Evolutionary conservation across 495 filamentous ascomycete genomes (phyloP).

Genomic region (Pseudotulostoma volvatum): DNA sequence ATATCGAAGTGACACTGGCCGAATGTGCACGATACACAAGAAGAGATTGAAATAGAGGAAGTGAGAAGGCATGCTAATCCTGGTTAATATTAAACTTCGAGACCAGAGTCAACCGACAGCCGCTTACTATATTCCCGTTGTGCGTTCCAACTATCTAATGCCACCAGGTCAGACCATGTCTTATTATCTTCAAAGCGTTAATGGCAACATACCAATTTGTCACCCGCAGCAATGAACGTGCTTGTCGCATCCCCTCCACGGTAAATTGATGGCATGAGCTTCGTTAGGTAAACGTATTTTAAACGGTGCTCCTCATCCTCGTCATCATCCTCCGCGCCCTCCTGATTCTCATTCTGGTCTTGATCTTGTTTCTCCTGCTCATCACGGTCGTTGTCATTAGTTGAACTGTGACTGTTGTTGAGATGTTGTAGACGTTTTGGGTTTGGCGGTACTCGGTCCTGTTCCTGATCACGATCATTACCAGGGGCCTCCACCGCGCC

Average conservation of each 20-base stretch:
- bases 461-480: no score
- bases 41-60: slow-evolving; percentile 63
- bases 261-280: slow-evolving; percentile 63
- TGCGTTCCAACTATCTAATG: slow-evolving; percentile 79
- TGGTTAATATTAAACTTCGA: slow-evolving; percentile 9
- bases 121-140: slow-evolving; percentile 85
- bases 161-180: slow-evolving; percentile 9
- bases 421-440: no score
- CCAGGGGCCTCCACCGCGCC: slow-evolving; percentile 21
- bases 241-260: slow-evolving; percentile 90
- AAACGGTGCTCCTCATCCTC: slow-evolving; percentile 93
- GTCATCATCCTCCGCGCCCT: slow-evolving; percentile 62
- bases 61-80: slow-evolving; percentile 61
- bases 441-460: no score
- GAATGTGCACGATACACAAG: slow-evolving; percentile 81
- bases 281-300: slow-evolving; percentile 79
- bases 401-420: slow-evolving; percentile 7
- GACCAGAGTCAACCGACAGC: slow-evolving; percentile 1
- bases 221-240: slow-evolving; percentile 71
- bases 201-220: slow-evolving; percentile 67
- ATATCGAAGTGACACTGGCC: slow-evolving; percentile 75
- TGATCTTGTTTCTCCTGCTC: slow-evolving; percentile 13
- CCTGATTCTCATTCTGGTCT: slow-evolving; percentile 33
- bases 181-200: neutral
- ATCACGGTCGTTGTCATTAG: slow-evolving; percentile 10